Base-by-base conservation (phyloP, 495 filamentous ascomycete genomes). In the Tuber melanosporum region DNA sequence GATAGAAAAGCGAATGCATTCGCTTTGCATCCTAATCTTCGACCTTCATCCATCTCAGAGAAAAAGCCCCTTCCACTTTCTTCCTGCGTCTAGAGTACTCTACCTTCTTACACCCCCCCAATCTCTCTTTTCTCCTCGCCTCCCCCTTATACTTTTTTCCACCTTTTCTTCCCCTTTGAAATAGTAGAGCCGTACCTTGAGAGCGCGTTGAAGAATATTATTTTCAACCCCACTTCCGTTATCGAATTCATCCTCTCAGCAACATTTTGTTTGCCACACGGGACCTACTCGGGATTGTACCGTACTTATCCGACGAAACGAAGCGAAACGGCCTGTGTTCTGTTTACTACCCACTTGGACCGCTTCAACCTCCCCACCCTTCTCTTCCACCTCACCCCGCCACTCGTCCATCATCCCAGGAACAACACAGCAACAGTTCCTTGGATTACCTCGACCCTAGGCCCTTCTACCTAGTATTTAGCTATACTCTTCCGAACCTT, bases 401-500 rank as follows among this genome's bases (percentile, higher is more conserved):
- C 57, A 12, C 52, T 32, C n/a, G 12, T 32, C 52, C 26, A 66
- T 66, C 57, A 14, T 66, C 57, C 6, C 57, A 32, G 26, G 57
- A 66, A 66, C 26, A 36, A 36, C 26, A 66, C 26, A 66, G 17
- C 57, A 19, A 66, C 32, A 3, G 26, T 26, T 15, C 57, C 57
- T 32, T 36, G 26, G 57, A 66, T 66, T 66, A 5, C 57, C 36
- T 62, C 52, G 2, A 62, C 26, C 32, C 14, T 17, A 26, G 57
- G 14, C 14, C 26, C n/a, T 66, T 66, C 57, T 19, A 66, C 26
- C 26, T 36, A 66, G 26, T 8, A 17, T 66, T 66, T 66, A 10
- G 26, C 57, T 8, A 66, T 36, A 66, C 14, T 4, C 36, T 36
- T 17, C 19, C 14, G 14, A 36, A 74, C 82, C 80, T 79, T 81